These are phyloP conservation scores for Aphanomyces euteiches DNA, from an alignment of 352 stramenopile species.

Conservation along the genomic window DNA sequence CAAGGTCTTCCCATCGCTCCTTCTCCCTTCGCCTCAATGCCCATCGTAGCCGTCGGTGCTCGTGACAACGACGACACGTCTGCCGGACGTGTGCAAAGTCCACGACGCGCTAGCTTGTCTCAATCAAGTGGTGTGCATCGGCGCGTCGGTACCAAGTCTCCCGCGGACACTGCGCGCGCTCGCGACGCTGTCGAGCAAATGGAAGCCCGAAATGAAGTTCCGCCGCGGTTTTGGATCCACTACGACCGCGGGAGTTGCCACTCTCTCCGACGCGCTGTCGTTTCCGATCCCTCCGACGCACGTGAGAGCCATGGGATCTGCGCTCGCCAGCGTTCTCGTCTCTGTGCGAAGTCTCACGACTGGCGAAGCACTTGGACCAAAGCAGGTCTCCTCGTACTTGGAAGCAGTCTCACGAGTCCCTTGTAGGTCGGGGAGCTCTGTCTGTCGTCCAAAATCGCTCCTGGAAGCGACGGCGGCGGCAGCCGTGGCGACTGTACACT, in stretches of 20 bases:
- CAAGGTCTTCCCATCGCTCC: neutral
- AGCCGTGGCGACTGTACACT: slow-evolving; percentile 7
- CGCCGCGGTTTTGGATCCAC: neutral
- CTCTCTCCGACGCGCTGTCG: neutral
- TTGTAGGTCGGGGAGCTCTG: slow-evolving; percentile 23
- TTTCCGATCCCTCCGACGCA: slow-evolving; percentile 17
- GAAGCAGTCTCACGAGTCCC: neutral
- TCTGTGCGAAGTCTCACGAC: slow-evolving; percentile 21
- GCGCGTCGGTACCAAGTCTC: slow-evolving; percentile 19
- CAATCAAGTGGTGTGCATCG: slow-evolving; percentile 20
- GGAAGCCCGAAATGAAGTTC: slow-evolving; percentile 4
- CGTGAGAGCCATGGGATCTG: neutral
- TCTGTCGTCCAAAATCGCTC: neutral
- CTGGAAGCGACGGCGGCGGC: neutral
- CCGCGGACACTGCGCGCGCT: slow-evolving; percentile 14
- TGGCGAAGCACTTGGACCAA: slow-evolving; percentile 10
- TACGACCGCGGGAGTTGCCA: neutral
- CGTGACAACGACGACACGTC: neutral
- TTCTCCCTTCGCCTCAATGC: neutral
- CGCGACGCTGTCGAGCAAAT: slow-evolving; percentile 15
- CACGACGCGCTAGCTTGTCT: slow-evolving; percentile 15
- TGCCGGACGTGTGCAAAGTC: slow-evolving; percentile 16
- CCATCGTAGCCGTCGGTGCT: slow-evolving; percentile 6
- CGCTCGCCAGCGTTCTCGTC: neutral
- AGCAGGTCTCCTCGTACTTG: slow-evolving; percentile 9